Evolutionary conservation across 1,284 basidiomycete species (phyloP).

Genomic region (Heimioporus retisporus): DNA sequence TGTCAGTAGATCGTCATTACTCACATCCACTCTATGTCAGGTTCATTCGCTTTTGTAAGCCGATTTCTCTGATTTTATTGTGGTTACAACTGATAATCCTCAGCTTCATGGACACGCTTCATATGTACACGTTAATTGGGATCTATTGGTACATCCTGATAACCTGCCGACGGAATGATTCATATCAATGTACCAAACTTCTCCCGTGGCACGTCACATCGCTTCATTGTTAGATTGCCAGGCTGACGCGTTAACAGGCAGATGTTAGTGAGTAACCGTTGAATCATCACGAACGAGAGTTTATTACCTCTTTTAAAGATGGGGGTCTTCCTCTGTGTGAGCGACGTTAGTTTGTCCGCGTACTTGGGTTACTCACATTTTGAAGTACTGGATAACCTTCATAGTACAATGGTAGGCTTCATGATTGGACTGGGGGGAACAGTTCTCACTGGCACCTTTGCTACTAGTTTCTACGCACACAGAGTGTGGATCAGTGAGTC

Average conservation of each 20-base stretch:
- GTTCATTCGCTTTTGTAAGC: neutral
- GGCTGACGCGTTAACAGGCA: neutral
- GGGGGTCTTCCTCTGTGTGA: conserved; percentile 1
- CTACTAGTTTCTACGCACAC: conserved; percentile 2
- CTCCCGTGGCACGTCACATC: neutral
- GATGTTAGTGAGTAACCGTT: neutral
- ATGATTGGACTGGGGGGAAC: neutral
- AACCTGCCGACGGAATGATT: neutral
- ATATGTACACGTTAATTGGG: neutral
- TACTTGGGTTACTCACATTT: neutral
- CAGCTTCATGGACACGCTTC: conserved; percentile 1
- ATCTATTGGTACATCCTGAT: conserved; percentile 5
- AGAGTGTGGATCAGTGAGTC: conserved; percentile 6
- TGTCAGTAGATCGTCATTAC: neutral
- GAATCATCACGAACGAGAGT: neutral
- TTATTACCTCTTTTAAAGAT: neutral
- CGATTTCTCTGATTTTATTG: neutral
- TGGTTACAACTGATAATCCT: neutral
- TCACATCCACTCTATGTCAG: neutral
- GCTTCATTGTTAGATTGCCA: neutral
- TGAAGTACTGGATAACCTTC: neutral
- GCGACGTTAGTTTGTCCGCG: neutral
- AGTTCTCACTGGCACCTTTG: neutral
- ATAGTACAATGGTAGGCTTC: conserved; percentile 1
- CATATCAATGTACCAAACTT: neutral